Conservation (phyloP, 257 asterid species). For the Leonotis leonurus region DNA sequence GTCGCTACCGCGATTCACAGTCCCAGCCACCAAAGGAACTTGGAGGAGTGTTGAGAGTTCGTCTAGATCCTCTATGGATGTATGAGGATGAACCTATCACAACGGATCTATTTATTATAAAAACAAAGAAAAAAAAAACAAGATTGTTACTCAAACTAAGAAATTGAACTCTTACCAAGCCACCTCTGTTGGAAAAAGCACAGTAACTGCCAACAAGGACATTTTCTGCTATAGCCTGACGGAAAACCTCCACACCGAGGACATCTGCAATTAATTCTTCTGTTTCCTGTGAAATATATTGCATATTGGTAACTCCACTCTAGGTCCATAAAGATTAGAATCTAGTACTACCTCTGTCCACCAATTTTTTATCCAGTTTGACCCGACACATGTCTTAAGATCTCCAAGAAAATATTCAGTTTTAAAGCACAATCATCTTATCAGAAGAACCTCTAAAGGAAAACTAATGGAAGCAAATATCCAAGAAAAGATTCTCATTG, state of each 20-base stretch:
- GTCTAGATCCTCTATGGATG: constrained; percentile 73
- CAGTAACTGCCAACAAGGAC: constrained; percentile 75
- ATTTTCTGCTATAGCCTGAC: constrained; percentile 74
- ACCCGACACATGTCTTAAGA: too few relatives aligned
- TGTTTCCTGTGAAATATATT: constrained; percentile 46
- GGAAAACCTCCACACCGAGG: constrained; percentile 85
- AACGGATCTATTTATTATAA: neutral
- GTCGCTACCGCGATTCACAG: constrained; percentile 84
- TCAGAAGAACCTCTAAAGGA: too few relatives aligned
- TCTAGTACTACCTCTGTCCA: too few relatives aligned
- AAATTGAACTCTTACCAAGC: constrained; percentile 56
- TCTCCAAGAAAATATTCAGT: too few relatives aligned
- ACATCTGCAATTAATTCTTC: constrained; percentile 85
- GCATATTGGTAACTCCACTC: neutral
- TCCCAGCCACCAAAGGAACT: constrained; percentile 82
- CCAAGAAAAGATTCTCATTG: too few relatives aligned
- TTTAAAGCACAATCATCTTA: too few relatives aligned
- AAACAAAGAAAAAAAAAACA: neutral
- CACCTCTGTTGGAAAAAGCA: constrained; percentile 77
- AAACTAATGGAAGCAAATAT: too few relatives aligned
- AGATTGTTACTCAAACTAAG: neutral
- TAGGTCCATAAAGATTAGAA: neutral
- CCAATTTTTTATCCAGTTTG: too few relatives aligned
- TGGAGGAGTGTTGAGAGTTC: constrained; percentile 81
- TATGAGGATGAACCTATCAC: constrained; percentile 74